Conservation (phyloP, 768 basidiomycete species). For the Trametes meyenii region DNA sequence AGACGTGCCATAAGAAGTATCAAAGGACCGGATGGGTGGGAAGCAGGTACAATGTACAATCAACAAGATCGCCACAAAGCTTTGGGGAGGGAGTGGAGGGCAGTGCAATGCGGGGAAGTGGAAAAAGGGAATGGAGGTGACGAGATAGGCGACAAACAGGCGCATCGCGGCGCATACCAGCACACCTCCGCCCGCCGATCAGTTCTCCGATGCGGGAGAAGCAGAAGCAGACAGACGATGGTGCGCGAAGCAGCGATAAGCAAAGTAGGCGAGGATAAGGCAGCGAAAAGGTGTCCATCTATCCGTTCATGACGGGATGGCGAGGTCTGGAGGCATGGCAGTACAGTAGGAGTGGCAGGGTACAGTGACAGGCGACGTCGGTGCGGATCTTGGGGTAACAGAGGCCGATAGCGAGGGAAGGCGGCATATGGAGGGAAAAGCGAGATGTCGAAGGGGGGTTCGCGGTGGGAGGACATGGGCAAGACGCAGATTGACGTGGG, state of each 20-base stretch:
- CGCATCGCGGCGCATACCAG: background rate
- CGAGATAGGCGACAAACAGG: background rate
- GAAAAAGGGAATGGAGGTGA: background rate
- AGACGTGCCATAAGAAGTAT: background rate
- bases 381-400: background rate
- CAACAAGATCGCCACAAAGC: no score
- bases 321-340: background rate
- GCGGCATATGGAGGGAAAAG: background rate
- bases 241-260: background rate
- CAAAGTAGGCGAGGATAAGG: background rate
- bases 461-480: background rate
- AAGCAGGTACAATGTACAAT: background rate
- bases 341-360: background rate
- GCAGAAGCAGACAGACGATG: background rate
- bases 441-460: background rate
- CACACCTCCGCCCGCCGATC: background rate
- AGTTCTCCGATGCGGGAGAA: background rate
- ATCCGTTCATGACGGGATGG: background rate
- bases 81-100: background rate
- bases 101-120: background rate
- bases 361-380: background rate
- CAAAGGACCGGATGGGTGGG: background rate
- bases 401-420: background rate
- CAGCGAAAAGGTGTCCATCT: background rate
- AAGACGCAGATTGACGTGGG: slow-evolving; percentile 12